Conservation (phyloP, 2,329 filamentous ascomycete species). For the Cladosporium sp. region DNA sequence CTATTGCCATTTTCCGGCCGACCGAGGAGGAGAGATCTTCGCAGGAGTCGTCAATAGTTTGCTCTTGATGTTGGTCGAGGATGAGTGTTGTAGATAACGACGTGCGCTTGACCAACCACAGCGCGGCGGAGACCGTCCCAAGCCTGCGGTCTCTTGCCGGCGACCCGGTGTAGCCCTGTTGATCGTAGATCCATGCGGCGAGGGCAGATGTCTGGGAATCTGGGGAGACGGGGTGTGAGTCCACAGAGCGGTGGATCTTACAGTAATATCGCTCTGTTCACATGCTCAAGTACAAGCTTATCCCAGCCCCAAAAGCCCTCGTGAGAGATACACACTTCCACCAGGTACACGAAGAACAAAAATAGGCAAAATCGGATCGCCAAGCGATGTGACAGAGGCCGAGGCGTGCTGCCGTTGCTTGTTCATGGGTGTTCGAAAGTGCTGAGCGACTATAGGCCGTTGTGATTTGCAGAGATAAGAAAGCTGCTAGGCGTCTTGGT, state of each 20-base stretch:
- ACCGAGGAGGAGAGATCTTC: background rate
- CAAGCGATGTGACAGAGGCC: background rate
- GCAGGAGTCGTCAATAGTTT: background rate
- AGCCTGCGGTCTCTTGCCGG: no score
- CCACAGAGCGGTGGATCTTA: no score
- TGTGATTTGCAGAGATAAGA: constrained; percentile 5
- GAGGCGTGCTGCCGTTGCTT: constrained; percentile 6
- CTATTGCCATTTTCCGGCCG: background rate
- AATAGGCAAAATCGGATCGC: no score
- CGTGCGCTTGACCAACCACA: constrained; percentile 5
- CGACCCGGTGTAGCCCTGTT: no score
- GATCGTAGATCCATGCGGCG: no score
- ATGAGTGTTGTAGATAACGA: constrained; percentile 1
- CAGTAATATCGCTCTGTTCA: background rate
- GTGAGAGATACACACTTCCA: no score
- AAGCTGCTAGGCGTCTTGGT: constrained; percentile 2
- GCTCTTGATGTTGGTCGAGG: background rate
- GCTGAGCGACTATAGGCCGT: background rate
- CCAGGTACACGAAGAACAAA: no score
- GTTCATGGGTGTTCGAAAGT: background rate
- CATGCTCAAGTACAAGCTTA: background rate
- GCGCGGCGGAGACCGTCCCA: no score
- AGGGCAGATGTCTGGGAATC: no score
- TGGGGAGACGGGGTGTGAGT: no score
- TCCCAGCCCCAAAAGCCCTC: background rate